Evolutionary conservation across 768 basidiomycete genomes (phyloP).

Genomic region (Chiua virens): DNA sequence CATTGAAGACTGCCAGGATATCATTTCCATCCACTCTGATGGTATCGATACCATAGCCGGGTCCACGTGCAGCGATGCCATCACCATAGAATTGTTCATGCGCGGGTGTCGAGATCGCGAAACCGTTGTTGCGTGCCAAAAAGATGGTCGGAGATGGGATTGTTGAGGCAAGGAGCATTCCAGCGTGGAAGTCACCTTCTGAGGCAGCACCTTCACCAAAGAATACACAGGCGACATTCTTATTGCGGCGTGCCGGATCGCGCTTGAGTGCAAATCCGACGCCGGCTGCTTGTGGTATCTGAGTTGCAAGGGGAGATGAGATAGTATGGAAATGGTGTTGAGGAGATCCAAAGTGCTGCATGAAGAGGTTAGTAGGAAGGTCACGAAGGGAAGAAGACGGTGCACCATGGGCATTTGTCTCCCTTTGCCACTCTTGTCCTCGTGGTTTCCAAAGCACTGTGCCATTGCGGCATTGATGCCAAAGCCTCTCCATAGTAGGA

Average conservation of each 20-base stretch:
- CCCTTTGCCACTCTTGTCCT: constrained; percentile 80
- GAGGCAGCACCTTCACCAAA: constrained; percentile 95
- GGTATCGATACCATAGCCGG: constrained; percentile 88
- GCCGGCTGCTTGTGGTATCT: constrained; percentile 93
- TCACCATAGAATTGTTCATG: constrained; percentile 90
- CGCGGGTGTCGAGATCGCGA: constrained; percentile 92
- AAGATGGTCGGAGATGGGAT: constrained; percentile 73
- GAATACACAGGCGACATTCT: constrained; percentile 82
- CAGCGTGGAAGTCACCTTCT: constrained; percentile 95
- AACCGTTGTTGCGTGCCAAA: constrained; percentile 83
- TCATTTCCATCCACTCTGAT: constrained; percentile 95
- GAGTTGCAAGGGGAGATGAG: constrained; percentile 90
- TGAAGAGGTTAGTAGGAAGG: constrained; percentile 6
- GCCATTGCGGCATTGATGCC: constrained; percentile 79
- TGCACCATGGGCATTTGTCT: constrained; percentile 92
- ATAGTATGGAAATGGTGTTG: constrained; percentile 91
- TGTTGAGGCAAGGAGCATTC: constrained; percentile 76
- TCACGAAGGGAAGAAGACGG: background rate
- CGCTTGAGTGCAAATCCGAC: constrained; percentile 88
- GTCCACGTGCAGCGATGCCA: constrained; percentile 88
- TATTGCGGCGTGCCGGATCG: constrained; percentile 62
- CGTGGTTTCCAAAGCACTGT: constrained; percentile 86
- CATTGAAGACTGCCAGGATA: constrained; percentile 76
- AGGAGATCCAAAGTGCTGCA: constrained; percentile 81
- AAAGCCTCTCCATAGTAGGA: constrained; percentile 86